Evolutionary conservation across 345 rosid species (phyloP).

Genomic region (Eucalyptus camaldulensis): DNA sequence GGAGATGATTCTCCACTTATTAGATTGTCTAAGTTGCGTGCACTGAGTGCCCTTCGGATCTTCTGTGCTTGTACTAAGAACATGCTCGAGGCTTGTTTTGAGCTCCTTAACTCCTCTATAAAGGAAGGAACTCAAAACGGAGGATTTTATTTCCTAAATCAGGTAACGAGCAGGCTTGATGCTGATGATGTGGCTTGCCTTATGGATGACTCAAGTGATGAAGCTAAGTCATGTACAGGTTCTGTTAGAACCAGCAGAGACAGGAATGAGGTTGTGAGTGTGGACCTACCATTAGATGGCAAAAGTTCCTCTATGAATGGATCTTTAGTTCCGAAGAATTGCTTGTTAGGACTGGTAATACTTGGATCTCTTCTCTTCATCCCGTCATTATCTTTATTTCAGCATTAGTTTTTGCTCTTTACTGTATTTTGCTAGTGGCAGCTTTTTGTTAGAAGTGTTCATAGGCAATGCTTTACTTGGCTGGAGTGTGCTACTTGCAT

Average conservation of each 20-base stretch:
- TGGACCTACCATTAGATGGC: conserved; percentile 12
- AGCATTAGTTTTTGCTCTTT: background rate
- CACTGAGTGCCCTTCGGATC: conserved; percentile 44
- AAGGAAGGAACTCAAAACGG: conserved; percentile 33
- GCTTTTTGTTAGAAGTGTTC: background rate
- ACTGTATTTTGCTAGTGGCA: background rate
- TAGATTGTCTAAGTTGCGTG: conserved; percentile 54
- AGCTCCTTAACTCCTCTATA: conserved; percentile 37
- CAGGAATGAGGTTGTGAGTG: conserved; percentile 7
- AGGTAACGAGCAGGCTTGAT: conserved; percentile 34
- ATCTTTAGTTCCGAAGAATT: conserved; percentile 19
- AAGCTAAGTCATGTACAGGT: conserved; percentile 16
- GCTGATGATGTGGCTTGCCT: conserved; percentile 9
- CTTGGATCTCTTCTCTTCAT: background rate
- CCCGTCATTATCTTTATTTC: background rate
- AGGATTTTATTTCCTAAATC: conserved; percentile 53
- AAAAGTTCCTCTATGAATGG: conserved; percentile 13
- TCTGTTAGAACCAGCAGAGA: conserved; percentile 20
- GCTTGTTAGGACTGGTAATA: conserved; percentile 79
- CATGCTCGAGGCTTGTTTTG: conserved; percentile 67
- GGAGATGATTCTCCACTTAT: conserved; percentile 33
- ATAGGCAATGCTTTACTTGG: background rate
- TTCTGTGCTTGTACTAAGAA: conserved; percentile 59
- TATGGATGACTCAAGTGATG: conserved; percentile 11
- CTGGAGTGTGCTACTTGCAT: background rate